Evolutionary conservation across 179 eudicot species (phyloP).

Genomic region (Actinidia arguta): DNA sequence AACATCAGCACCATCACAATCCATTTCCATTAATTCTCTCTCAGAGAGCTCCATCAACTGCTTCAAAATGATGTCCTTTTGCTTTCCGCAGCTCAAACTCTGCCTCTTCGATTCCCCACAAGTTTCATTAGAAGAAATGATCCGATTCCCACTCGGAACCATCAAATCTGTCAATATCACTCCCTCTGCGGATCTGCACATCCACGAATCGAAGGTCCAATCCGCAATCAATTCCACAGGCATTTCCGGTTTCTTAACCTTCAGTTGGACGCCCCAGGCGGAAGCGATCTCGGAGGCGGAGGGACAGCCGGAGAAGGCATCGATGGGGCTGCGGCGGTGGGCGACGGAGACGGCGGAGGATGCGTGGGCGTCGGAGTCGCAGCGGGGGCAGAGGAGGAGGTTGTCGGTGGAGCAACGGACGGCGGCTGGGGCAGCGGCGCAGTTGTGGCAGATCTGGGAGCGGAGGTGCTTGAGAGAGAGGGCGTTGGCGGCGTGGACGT

Average conservation of each 20-base stretch:
- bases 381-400: slow-evolving; percentile 59
- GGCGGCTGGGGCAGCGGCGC: slow-evolving; percentile 52
- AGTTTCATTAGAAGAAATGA: not conserved
- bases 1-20: too few relatives aligned
- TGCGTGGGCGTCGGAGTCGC: slow-evolving; percentile 55
- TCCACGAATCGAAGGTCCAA: slow-evolving; percentile 22
- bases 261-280: slow-evolving; percentile 53
- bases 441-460: slow-evolving; percentile 73
- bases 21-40: slow-evolving; percentile 17
- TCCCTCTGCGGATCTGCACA: not conserved
- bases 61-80: slow-evolving; percentile 9
- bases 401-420: slow-evolving; percentile 47
- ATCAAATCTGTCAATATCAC: slow-evolving; percentile 5
- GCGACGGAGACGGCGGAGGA: slow-evolving; percentile 21
- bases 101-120: slow-evolving; percentile 6
- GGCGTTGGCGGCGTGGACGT: slow-evolving; percentile 91
- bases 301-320: slow-evolving; percentile 67
- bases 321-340: slow-evolving; percentile 45
- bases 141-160: slow-evolving; percentile 13
- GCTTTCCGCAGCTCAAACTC: slow-evolving; percentile 10
- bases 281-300: slow-evolving; percentile 54
- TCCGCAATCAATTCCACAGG: not conserved
- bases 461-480: slow-evolving; percentile 78
- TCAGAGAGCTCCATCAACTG: slow-evolving; percentile 12
- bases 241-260: not conserved